Conservation (phyloP, 1,284 basidiomycete genomes). For the Phlebopus sp. region DNA sequence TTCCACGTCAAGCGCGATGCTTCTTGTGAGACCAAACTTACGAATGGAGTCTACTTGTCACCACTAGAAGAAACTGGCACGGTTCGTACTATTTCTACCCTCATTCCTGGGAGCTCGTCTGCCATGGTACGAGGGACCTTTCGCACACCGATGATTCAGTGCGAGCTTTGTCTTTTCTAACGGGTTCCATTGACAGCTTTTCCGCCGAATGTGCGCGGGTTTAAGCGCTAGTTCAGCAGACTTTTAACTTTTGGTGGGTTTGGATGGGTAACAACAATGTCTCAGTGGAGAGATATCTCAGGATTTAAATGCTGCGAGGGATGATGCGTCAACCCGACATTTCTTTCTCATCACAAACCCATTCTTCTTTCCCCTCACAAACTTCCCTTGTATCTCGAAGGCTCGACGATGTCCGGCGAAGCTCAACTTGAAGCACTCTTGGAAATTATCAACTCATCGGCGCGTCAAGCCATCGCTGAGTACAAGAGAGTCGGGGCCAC, state of each 20-base stretch:
- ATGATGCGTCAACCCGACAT: background rate
- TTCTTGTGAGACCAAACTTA: conserved; percentile 1
- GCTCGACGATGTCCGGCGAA: conserved; percentile 22
- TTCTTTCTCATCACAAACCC: background rate
- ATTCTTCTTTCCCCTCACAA: background rate
- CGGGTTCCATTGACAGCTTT: background rate
- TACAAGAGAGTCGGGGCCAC: conserved; percentile 23
- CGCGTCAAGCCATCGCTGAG: conserved; percentile 27
- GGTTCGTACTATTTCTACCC: background rate
- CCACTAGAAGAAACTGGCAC: background rate
- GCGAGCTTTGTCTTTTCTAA: background rate
- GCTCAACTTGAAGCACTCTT: conserved; percentile 25
- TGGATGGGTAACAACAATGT: background rate
- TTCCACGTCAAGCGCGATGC: background rate
- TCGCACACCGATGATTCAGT: background rate
- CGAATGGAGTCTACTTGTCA: background rate
- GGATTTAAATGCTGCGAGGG: background rate
- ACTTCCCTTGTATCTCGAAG: background rate
- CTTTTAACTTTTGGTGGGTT: background rate
- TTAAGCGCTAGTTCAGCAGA: background rate
- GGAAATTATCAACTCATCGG: conserved; percentile 23
- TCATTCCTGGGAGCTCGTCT: background rate
- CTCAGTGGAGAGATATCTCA: too few species aligned
- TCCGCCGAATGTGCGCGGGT: background rate
- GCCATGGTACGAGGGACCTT: background rate